A percentile compares a stretch with the other conserved stretches of the same genome.
These are phyloP conservation scores for Phaeotremella skinneri DNA, from an alignment of 768 basidiomycete species.

Conservation along the genomic window DNA sequence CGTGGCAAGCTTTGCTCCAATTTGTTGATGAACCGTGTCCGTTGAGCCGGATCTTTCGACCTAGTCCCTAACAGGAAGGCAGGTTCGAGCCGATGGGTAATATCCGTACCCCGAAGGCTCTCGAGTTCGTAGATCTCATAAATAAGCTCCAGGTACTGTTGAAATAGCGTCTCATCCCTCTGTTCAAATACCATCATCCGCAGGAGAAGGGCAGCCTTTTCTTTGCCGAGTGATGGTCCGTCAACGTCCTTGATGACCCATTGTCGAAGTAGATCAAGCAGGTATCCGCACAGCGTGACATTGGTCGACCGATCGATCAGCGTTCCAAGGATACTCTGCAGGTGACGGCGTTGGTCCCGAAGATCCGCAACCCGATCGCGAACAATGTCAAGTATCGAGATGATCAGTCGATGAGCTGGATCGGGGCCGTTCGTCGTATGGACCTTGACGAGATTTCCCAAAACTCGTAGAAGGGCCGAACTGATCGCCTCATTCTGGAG, in stretches of 20 bases:
- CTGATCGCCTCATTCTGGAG: conserved; percentile 69
- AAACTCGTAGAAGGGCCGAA: conserved; percentile 71
- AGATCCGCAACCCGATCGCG: conserved; percentile 75
- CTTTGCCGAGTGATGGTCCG: conserved; percentile 60
- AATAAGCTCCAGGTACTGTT: conserved; percentile 80
- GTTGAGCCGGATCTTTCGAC: conserved; percentile 70
- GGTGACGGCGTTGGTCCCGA: conserved; percentile 78
- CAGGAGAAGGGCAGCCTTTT: conserved; percentile 83
- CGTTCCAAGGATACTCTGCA: conserved; percentile 71
- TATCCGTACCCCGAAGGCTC: conserved; percentile 77
- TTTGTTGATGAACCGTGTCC: conserved; percentile 83
- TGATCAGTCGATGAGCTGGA: conserved; percentile 59
- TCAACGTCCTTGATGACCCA: conserved; percentile 80
- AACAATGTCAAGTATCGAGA: conserved; percentile 79
- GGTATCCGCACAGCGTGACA: conserved; percentile 69
- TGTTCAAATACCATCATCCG: conserved; percentile 81
- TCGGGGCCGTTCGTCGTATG: conserved; percentile 63
- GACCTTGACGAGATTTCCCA: conserved; percentile 82
- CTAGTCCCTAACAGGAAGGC: conserved; percentile 90
- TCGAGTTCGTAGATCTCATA: conserved; percentile 93
- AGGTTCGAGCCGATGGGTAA: conserved; percentile 88
- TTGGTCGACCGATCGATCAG: conserved; percentile 90
- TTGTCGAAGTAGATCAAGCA: conserved; percentile 78
- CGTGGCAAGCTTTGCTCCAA: conserved; percentile 84
- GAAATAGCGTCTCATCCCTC: conserved; percentile 69